These are phyloP conservation scores for Sporothrix phasma DNA, from an alignment of 2,329 filamentous ascomycete species.

Conservation along the genomic window DNA sequence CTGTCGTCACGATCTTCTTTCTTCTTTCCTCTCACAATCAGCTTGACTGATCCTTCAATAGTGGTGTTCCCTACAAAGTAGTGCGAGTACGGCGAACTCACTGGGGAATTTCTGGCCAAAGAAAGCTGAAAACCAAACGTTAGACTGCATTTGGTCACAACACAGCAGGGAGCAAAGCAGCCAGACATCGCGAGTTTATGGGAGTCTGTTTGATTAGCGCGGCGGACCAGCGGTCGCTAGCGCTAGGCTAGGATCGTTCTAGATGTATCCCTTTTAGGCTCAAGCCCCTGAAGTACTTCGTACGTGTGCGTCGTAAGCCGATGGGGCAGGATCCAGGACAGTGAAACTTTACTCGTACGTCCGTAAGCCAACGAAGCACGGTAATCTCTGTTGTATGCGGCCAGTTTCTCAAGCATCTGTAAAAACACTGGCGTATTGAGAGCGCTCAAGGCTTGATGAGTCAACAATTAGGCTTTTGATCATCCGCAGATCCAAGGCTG, in stretches of 20 bases:
- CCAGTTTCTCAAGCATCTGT: not conserved
- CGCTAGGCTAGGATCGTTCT: not conserved
- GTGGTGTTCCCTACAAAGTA: no score
- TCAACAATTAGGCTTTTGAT: not conserved
- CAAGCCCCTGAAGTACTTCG: not conserved
- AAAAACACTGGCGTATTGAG: not conserved
- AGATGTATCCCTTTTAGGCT: not conserved
- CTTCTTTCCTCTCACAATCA: no score
- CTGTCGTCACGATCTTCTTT: no score
- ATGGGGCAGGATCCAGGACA: not conserved
- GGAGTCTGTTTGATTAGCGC: not conserved
- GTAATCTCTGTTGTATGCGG: not conserved
- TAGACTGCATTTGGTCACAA: not conserved
- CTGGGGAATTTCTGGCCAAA: not conserved
- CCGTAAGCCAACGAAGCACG: not conserved
- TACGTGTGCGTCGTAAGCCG: no score
- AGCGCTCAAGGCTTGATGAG: not conserved
- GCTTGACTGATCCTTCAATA: no score
- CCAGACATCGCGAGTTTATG: not conserved
- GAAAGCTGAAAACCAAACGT: not conserved
- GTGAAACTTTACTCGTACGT: not conserved
- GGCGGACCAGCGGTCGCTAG: slow-evolving; percentile 1
- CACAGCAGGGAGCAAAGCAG: not conserved
- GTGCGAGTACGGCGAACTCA: no score
- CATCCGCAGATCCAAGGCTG: not conserved